Evolutionary conservation across 2,329 filamentous ascomycete species (phyloP), one percentile per base, ranked within the genome.

Genomic region (Stachybotrys chlorohalonatus): DNA sequence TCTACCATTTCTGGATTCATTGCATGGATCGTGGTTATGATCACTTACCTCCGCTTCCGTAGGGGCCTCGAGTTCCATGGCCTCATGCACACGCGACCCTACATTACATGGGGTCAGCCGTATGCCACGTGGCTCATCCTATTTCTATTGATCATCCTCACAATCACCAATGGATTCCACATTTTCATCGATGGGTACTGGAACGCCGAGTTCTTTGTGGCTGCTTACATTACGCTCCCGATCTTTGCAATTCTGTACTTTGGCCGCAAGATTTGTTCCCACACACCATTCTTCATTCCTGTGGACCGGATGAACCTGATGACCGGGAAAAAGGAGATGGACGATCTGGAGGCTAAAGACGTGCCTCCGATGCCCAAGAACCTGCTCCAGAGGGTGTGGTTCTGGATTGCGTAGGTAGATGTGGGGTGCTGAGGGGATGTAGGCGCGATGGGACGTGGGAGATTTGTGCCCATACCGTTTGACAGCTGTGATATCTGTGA

Each of bases 161-260:
- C 79, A 1, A 69, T 92, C 3, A 85, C 89, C 60, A 90, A 90
- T 62, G 89, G 87, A 1, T 93, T 91, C 69, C 80, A 84, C 42
- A 80, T 87, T 13, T 92, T 93, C 66, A 86, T 86, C 66, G 81
- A 83, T 0, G 71, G 75, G 7, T 75, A 84, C 31, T 93, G 84
- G 80, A 79, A 75, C 15, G 79, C 77, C 0, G 74, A 77, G 6
- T 75, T 76, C 61, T 94, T 94, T 63, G 56, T 86, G n/a, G 80
- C 81, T 0, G 77, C 71, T 62, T 90, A 85, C 62, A 75, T 88
- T 63, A 86, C 76, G 9, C 72, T 86, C 0, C 84, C 76, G 49
- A 80, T 78, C 60, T 87, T 88, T 67, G 59, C 83, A 2, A 68
- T 73, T 0, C 72, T 87, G 1, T 88, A 86, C 62, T 7, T 81